Conservation (phyloP, 192 early-diverging fungal genomes). For the Geranomyces variabilis region DNA sequence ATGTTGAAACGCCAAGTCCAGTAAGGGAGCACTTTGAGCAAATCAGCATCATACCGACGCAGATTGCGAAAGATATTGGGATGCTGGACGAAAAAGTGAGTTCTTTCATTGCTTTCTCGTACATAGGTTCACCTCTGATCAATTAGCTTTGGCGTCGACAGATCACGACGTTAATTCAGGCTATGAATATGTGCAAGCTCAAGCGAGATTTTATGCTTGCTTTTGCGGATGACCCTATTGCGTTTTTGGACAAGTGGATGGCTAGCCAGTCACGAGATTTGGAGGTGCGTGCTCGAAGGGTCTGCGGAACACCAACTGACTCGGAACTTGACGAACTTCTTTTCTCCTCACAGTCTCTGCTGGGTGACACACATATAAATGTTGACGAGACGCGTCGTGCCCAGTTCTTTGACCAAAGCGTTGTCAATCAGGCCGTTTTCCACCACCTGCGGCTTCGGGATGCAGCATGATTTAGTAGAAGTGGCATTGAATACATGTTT, state of each 20-base stretch:
- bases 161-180: constrained; percentile 34
- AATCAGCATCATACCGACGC: constrained; percentile 28
- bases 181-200: constrained; percentile 82
- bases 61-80: constrained; percentile 41
- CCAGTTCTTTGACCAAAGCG: constrained; percentile 74
- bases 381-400: constrained; percentile 71
- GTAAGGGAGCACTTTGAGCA: constrained; percentile 62
- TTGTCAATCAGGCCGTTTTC: constrained; percentile 89
- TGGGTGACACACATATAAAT: constrained; percentile 77
- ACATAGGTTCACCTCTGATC: too few relatives aligned
- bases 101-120: too few relatives aligned
- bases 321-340: background rate
- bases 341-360: constrained; percentile 54
- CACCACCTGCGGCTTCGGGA: constrained; percentile 70
- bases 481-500: too few relatives aligned
- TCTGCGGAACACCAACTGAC: background rate
- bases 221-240: constrained; percentile 84
- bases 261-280: constrained; percentile 91
- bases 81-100: constrained; percentile 53
- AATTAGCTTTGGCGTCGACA: too few relatives aligned
- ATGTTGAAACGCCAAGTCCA: constrained; percentile 85
- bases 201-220: constrained; percentile 92
- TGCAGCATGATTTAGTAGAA: too few relatives aligned
- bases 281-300: constrained; percentile 58
- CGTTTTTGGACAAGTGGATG: constrained; percentile 92